These are phyloP conservation scores for Peniophora sp. DNA, from an alignment of 1,284 basidiomycete genomes.

Conservation along the genomic window DNA sequence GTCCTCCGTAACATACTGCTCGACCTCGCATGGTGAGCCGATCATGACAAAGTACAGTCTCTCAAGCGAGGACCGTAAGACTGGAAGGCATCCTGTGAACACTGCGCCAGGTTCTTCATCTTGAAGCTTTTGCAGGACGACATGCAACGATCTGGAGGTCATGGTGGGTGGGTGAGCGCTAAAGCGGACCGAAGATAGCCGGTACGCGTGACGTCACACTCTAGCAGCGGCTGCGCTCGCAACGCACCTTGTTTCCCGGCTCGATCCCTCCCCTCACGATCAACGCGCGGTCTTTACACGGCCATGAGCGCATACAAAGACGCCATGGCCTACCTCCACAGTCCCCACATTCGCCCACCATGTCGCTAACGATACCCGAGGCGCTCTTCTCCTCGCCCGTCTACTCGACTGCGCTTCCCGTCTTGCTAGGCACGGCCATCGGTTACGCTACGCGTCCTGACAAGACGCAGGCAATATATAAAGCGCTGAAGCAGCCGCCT, in stretches of 20 bases:
- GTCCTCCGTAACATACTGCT: slow-evolving; percentile 69
- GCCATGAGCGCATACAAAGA: too few relatives aligned
- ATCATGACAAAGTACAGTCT: slow-evolving; percentile 54
- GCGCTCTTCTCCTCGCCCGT: not conserved
- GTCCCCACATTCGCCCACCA: not conserved
- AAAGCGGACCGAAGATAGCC: too few relatives aligned
- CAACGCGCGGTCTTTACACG: too few relatives aligned
- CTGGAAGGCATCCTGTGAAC: slow-evolving; percentile 39
- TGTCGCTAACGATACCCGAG: not conserved
- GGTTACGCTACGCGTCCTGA: not conserved
- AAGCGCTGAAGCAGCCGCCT: not conserved
- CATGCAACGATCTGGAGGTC: slow-evolving; percentile 16
- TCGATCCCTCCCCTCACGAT: too few relatives aligned
- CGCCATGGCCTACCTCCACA: not conserved
- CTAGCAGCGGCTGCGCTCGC: too few relatives aligned
- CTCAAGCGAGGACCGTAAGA: slow-evolving; percentile 48
- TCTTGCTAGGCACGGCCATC: not conserved
- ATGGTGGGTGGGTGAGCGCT: slow-evolving; percentile 11
- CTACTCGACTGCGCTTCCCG: not conserved
- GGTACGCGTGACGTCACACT: too few relatives aligned
- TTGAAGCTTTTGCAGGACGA: slow-evolving; percentile 36
- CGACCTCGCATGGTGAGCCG: slow-evolving; percentile 40
- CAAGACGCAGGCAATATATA: not conserved
- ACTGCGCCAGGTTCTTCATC: slow-evolving; percentile 39
- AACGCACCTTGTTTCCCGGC: too few relatives aligned